Evolutionary conservation across 176 grass and related monocot species (phyloP).

Genomic region (Lolium perenne): DNA sequence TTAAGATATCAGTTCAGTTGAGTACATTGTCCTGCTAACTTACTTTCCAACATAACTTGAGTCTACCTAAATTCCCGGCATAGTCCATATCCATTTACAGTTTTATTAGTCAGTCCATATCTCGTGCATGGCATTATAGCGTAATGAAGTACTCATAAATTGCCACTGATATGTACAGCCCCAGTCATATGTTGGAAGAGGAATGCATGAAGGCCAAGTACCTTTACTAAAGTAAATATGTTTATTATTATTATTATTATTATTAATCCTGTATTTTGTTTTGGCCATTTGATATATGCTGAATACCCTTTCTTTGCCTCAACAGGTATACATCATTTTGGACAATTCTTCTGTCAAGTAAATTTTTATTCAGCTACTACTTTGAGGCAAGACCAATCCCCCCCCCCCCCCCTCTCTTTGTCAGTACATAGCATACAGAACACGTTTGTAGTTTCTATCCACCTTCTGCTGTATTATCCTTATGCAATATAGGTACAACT

Average conservation of each 20-base stretch:
- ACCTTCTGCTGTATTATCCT: not conserved
- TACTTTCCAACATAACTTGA: slow-evolving; percentile 15
- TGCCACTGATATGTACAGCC: slow-evolving; percentile 57
- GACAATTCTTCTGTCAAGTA: slow-evolving; percentile 79
- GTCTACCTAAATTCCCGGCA: slow-evolving; percentile 1
- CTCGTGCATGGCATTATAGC: slow-evolving; percentile 9
- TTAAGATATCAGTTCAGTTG: slow-evolving; percentile 3
- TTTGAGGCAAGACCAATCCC: slow-evolving; percentile 71
- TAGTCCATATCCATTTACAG: not conserved
- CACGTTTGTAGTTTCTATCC: not conserved
- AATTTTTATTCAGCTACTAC: slow-evolving; percentile 97
- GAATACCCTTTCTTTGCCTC: slow-evolving; percentile 43
- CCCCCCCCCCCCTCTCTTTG: not conserved
- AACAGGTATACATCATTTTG: slow-evolving; percentile 90
- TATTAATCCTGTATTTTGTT: slow-evolving; percentile 9
- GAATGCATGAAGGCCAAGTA: slow-evolving; percentile 89
- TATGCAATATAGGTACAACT: not conserved
- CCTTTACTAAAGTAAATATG: slow-evolving; percentile 85
- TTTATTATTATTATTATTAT: slow-evolving; percentile 15
- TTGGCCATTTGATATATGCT: slow-evolving; percentile 41
- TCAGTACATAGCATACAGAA: not conserved
- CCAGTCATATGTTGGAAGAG: slow-evolving; percentile 79
- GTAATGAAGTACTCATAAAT: slow-evolving; percentile 38
- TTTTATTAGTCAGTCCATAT: slow-evolving; percentile 16
- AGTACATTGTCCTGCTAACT: not conserved